Evolutionary conservation across 495 filamentous ascomycete species (phyloP).

Genomic region (Podospora appendiculata): DNA sequence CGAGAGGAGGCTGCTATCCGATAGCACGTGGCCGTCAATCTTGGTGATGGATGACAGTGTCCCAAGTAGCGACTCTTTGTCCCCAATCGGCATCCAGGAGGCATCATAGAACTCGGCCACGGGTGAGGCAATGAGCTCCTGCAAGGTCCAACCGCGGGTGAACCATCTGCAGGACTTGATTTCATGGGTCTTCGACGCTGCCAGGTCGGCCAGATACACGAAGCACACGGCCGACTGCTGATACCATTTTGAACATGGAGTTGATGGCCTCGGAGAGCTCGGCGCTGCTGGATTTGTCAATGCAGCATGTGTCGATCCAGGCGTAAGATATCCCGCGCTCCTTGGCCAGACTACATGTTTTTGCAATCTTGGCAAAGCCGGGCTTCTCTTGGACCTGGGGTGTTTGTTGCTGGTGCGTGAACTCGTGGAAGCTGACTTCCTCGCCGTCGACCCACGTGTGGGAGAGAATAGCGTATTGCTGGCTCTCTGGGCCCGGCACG

Average conservation of each 20-base stretch:
- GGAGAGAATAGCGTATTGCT: constrained; percentile 29
- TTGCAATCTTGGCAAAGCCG: constrained; percentile 16
- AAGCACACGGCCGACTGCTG: constrained; percentile 20
- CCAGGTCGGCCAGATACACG: constrained; percentile 18
- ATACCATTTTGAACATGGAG: constrained; percentile 40
- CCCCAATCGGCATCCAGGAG: constrained; percentile 16
- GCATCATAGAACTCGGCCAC: constrained; percentile 22
- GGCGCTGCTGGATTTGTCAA: constrained; percentile 33
- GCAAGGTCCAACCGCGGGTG: constrained; percentile 29
- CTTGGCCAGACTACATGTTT: constrained; percentile 19
- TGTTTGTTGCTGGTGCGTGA: constrained; percentile 1
- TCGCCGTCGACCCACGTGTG: constrained; percentile 27
- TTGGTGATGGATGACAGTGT: constrained; percentile 1
- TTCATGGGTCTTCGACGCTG: not conserved
- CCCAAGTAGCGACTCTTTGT: not conserved
- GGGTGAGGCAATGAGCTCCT: constrained; percentile 30
- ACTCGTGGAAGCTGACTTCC: constrained; percentile 16
- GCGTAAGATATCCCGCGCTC: constrained; percentile 16
- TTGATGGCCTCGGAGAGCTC: constrained; percentile 39
- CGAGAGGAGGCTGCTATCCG: not conserved
- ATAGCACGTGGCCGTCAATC: not conserved
- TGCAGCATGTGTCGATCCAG: constrained; percentile 41
- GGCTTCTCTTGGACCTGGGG: not conserved
- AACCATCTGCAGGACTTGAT: constrained; percentile 21
- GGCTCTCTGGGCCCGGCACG: constrained; percentile 16